These are phyloP conservation scores for Cucurbita pepo DNA, from an alignment of 306 rosid species.

Conservation along the genomic window DNA sequence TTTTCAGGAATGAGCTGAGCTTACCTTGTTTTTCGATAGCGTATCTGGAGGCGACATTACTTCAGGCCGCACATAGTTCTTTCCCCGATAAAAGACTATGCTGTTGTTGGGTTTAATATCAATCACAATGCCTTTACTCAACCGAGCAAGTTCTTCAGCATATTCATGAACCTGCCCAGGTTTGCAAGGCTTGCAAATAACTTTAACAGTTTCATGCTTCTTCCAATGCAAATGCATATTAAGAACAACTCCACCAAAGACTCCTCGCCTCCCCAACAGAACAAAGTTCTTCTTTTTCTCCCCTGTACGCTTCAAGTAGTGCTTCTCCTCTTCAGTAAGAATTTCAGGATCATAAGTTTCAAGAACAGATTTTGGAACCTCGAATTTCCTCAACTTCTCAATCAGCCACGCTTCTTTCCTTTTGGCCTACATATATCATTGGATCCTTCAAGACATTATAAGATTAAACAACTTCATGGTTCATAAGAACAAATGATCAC, in stretches of 20 bases:
- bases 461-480: not conserved
- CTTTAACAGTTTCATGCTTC: conserved; percentile 83
- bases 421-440: conserved; percentile 44
- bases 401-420: conserved; percentile 83
- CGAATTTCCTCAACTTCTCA: conserved; percentile 66
- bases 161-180: conserved; percentile 68
- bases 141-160: conserved; percentile 70
- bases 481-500: not conserved
- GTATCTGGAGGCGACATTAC: conserved; percentile 76
- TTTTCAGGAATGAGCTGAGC: conserved; percentile 5
- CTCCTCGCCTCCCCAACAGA: conserved; percentile 80
- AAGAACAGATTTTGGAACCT: conserved; percentile 36
- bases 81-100: conserved; percentile 65
- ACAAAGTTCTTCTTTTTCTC: conserved; percentile 78
- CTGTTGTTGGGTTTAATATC: conserved; percentile 55
- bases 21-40: conserved; percentile 71
- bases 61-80: conserved; percentile 74
- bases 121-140: conserved; percentile 84
- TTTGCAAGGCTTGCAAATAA: conserved; percentile 76
- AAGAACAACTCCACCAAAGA: conserved; percentile 85
- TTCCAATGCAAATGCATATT: conserved; percentile 98
- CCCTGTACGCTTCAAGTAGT: conserved; percentile 81
- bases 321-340: conserved; percentile 80
- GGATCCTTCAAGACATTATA: not conserved
- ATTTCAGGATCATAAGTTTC: conserved; percentile 79